A percentile compares a stretch with the other conserved stretches of the same genome.
These are phyloP conservation scores for Pyricularia pennisetigena DNA, from an alignment of 2,329 filamentous ascomycete species.

Conservation along the genomic window DNA sequence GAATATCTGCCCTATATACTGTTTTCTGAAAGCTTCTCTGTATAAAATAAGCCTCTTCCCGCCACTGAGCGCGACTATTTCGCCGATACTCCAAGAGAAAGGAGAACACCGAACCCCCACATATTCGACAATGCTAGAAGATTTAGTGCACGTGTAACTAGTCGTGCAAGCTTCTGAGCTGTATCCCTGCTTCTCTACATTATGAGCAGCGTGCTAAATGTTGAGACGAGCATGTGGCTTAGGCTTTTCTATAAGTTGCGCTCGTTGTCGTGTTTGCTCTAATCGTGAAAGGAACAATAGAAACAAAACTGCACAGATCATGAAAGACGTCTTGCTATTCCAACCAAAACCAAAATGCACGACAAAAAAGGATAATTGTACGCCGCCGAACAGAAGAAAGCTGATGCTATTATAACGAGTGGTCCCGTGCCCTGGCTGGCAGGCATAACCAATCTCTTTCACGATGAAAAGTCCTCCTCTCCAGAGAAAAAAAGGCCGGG, in stretches of 20 bases:
- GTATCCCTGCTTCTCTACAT: neutral
- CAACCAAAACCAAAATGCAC: neutral
- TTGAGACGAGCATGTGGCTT: neutral
- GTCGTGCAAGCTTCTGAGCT: neutral
- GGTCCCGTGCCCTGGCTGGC: neutral
- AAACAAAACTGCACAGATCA: neutral
- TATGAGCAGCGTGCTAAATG: neutral
- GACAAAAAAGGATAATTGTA: neutral
- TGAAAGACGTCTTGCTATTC: neutral
- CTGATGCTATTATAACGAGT: conserved; percentile 1
- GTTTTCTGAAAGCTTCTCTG: too few relatives aligned
- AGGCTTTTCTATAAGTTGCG: neutral
- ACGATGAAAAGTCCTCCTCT: neutral
- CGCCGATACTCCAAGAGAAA: neutral
- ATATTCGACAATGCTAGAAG: neutral
- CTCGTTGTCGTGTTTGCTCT: neutral
- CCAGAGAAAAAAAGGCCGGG: neutral
- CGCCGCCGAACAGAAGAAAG: neutral
- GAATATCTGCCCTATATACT: too few relatives aligned
- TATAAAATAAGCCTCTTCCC: neutral
- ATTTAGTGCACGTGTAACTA: neutral
- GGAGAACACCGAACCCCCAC: neutral
- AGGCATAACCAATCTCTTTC: neutral
- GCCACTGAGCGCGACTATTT: neutral
- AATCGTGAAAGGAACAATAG: neutral